phyloP scores from a whole-genome alignment of 2,329 filamentous ascomycete genomes.

The Ophiostoma angusticollis region DNA sequence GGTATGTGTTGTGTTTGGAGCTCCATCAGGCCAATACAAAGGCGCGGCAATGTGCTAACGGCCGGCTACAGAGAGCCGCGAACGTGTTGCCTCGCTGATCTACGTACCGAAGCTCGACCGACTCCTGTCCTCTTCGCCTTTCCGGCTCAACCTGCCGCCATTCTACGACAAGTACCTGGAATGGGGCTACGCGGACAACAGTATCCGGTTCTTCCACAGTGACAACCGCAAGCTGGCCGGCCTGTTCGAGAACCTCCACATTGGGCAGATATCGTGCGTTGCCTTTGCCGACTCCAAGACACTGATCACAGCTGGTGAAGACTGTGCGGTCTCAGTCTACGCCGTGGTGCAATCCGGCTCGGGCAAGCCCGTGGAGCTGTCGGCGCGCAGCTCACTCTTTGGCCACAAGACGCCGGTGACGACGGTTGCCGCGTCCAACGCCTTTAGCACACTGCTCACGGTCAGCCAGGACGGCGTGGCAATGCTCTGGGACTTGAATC shows the following conservation, averaged over 20 bases:
- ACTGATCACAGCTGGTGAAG: constrained; percentile 79
- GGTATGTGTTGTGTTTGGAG: constrained; percentile 37
- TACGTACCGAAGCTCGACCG: constrained; percentile 72
- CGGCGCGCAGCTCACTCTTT: constrained; percentile 69
- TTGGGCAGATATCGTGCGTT: constrained; percentile 74
- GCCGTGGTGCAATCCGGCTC: constrained; percentile 52
- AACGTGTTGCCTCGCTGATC: constrained; percentile 66
- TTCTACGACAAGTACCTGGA: constrained; percentile 82
- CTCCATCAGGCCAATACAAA: no score
- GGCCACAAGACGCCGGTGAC: constrained; percentile 79
- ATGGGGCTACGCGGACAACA: constrained; percentile 92
- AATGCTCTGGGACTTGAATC: constrained; percentile 89
- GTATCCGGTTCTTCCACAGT: constrained; percentile 71
- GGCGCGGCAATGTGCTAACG: no score
- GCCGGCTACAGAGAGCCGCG: constrained; percentile 51
- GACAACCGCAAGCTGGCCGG: constrained; percentile 75
- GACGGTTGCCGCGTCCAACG: constrained; percentile 70
- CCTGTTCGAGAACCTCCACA: constrained; percentile 85
- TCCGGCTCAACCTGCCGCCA: constrained; percentile 77
- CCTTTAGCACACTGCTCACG: constrained; percentile 79
- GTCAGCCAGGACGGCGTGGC: constrained; percentile 66
- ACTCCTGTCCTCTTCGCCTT: constrained; percentile 69
- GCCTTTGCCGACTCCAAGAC: constrained; percentile 83
- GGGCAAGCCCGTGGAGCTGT: constrained; percentile 60
- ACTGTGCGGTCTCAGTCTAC: constrained; percentile 84